phyloP scores from a whole-genome alignment of 805 yeast genomes.

The Barnettozyma populi region DNA sequence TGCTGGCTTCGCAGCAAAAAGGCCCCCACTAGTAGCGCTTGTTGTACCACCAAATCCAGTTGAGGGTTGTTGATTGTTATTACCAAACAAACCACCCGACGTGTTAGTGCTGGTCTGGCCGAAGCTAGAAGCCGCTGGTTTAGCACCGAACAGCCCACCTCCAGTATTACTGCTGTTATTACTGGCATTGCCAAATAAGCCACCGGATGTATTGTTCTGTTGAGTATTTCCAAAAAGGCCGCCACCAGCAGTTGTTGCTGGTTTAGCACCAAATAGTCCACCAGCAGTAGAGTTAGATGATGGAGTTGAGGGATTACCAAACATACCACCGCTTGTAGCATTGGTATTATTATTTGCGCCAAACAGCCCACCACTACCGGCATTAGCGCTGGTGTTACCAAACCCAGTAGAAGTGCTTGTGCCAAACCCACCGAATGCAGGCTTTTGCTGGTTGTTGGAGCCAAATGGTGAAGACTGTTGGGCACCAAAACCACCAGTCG shows the following conservation, averaged over 20 bases:
- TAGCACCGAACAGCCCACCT: slow-evolving; percentile 37
- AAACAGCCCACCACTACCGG: slow-evolving; percentile 36
- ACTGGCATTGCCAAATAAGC: slow-evolving; percentile 31
- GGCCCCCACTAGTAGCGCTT: slow-evolving; percentile 30
- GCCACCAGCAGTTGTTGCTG: slow-evolving; percentile 16
- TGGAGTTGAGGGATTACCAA: slow-evolving; percentile 31
- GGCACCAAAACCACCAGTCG: slow-evolving; percentile 24
- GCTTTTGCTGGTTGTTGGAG: slow-evolving; percentile 25
- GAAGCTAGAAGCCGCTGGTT: slow-evolving; percentile 24
- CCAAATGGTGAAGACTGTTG: slow-evolving; percentile 36
- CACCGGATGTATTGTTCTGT: slow-evolving; percentile 19
- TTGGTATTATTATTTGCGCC: slow-evolving; percentile 28
- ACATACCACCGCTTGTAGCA: slow-evolving; percentile 31
- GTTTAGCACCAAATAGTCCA: slow-evolving; percentile 27
- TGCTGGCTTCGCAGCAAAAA: slow-evolving; percentile 39
- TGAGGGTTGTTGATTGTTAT: slow-evolving; percentile 26
- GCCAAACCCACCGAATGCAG: slow-evolving; percentile 28
- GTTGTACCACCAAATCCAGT: slow-evolving; percentile 32
- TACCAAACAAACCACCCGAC: slow-evolving; percentile 30
- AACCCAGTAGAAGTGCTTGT: slow-evolving; percentile 13
- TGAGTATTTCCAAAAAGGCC: slow-evolving; percentile 24
- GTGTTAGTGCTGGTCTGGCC: slow-evolving; percentile 21
- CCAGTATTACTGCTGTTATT: slow-evolving; percentile 19
- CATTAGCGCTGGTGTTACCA: slow-evolving; percentile 22
- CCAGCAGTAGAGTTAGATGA: slow-evolving; percentile 16